These are phyloP conservation scores for Fusarium sp. DNA, from an alignment of 2,329 filamentous ascomycete genomes.

Conservation along the genomic window DNA sequence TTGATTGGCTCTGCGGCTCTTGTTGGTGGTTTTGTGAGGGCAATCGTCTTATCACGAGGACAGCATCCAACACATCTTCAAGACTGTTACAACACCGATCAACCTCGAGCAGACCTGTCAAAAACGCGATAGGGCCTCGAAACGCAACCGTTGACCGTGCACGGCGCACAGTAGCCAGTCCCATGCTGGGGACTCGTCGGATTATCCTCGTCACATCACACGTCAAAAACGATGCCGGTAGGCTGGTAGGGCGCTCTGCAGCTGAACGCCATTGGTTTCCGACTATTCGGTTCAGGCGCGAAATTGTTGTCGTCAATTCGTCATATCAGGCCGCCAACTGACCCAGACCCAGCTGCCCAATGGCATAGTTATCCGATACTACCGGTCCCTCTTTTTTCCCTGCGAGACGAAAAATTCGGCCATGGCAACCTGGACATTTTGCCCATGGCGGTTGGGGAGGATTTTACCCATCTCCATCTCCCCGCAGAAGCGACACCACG, in stretches of 20 bases:
- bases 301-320: conserved; percentile 5
- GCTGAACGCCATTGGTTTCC: conserved; percentile 4
- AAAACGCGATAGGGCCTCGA: neutral
- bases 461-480: neutral
- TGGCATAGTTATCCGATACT: neutral
- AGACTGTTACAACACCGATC: neutral
- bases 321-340: neutral
- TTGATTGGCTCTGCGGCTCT: neutral
- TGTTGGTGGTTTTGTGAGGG: neutral
- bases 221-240: neutral
- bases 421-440: neutral
- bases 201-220: neutral
- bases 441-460: neutral
- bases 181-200: neutral
- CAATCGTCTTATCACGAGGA: neutral
- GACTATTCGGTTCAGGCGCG: conserved; percentile 9
- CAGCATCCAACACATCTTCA: neutral
- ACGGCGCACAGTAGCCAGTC: conserved; percentile 1
- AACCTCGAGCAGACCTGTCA: neutral
- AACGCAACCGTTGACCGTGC: neutral
- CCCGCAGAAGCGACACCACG: neutral
- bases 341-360: neutral
- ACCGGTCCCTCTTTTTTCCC: neutral
- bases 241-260: neutral
- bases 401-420: neutral